Evolutionary conservation across 129 eudicot species (phyloP).

Genomic region (Glebionis coronaria): DNA sequence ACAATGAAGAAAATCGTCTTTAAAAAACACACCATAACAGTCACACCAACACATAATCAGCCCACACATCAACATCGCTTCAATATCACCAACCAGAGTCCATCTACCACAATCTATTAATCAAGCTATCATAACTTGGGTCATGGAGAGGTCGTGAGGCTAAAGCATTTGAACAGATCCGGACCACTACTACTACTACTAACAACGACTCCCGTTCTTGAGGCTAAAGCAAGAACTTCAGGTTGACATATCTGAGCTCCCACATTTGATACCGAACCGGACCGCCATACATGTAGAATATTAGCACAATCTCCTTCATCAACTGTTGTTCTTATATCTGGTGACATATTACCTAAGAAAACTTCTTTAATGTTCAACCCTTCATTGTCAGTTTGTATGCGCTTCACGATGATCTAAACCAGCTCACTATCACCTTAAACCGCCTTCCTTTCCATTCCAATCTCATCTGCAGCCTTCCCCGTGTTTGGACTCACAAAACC

Average conservation of each 20-base stretch:
- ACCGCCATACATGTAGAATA: slow-evolving; percentile 64
- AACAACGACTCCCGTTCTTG: slow-evolving; percentile 71
- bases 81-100: slow-evolving; percentile 14
- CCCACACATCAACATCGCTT: slow-evolving; percentile 17
- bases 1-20: slow-evolving; percentile 14
- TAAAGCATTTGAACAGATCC: slow-evolving; percentile 28
- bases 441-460: slow-evolving; percentile 78
- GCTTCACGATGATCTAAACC: slow-evolving; percentile 48
- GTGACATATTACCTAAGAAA: slow-evolving; percentile 66
- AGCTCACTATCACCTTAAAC: slow-evolving; percentile 86
- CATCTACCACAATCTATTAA: slow-evolving; percentile 17
- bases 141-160: slow-evolving; percentile 38
- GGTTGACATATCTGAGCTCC: slow-evolving; percentile 99
- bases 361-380: slow-evolving; percentile 58
- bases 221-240: slow-evolving; percentile 82
- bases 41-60: slow-evolving; percentile 11
- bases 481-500: slow-evolving; percentile 93
- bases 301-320: slow-evolving; percentile 86
- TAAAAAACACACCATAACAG: slow-evolving; percentile 28
- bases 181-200: slow-evolving; percentile 48
- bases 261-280: slow-evolving; percentile 91
- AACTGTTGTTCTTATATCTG: slow-evolving; percentile 74
- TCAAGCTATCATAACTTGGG: slow-evolving; percentile 35
- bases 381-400: slow-evolving; percentile 52
- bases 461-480: slow-evolving; percentile 87